Evolutionary conservation across 441 rosid genomes (phyloP), one percentile per base, ranked within the genome.

Genomic region (Gossypium laxum): DNA sequence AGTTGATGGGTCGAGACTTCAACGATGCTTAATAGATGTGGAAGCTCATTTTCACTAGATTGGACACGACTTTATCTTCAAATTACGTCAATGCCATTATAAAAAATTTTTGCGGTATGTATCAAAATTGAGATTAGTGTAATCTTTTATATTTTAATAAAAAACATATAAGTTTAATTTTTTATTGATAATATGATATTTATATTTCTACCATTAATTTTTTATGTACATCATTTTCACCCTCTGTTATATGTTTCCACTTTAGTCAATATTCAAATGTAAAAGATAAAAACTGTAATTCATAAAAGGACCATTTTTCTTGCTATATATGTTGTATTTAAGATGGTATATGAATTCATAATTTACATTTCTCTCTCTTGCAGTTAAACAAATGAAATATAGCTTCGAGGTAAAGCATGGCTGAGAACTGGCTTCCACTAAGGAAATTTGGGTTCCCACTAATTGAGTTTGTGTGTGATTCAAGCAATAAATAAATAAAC

Each of bases 381-480:
- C 5, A 11, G 14, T 56, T 21, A 11, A 22, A 45, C 2, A 1
- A 22, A 12, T 5, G 22, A 52, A 10, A 66, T 38, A 0, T 41
- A 15, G 69, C 75, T 72, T 72, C 19, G 47, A 61, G 69, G 52
- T 5, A 0, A 73, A 77, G 56, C 43, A 60, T 34, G 71, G 28
- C 28, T n/a, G 24, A 19, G 2, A 28, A n/a, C 26, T 51, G 70
- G 57, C 21, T 71, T 61, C 59, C 19, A 30, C 58, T 6, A 5
- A 71, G 67, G 62, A 43, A 60, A 8, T 24, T 0, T 55, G 65
- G 63, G 57, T 5, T 61, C 21, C 51, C 41, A 43, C 52, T 14
- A 64, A 14, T n/a, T 5, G 14, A 69, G 30, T 58, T 61, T 62
- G 26, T 12, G 78, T 70, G 28, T 3, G 8, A 55, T 64, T 45